These are phyloP conservation scores for Dovyalis caffra DNA, from an alignment of 345 rosid species.

Conservation along the genomic window DNA sequence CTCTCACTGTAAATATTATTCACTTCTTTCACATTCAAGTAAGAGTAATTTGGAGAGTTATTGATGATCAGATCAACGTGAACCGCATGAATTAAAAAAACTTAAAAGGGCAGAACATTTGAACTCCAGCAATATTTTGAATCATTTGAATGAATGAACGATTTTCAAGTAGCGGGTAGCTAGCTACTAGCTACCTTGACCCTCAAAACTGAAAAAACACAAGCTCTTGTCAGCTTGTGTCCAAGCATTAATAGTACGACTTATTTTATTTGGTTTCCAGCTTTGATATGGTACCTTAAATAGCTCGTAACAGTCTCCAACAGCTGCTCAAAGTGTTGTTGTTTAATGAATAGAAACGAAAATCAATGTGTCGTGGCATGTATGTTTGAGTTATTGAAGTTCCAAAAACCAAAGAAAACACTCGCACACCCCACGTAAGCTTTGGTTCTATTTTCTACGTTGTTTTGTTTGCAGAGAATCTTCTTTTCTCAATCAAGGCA, in stretches of 20 bases:
- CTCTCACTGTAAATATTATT: too few species aligned
- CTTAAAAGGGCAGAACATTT: too few species aligned
- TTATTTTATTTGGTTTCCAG: conserved; percentile 5
- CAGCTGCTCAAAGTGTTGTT: neutral
- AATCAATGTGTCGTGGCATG: conserved; percentile 29
- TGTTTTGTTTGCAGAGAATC: conserved; percentile 42
- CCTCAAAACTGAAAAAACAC: neutral
- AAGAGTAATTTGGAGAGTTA: too few species aligned
- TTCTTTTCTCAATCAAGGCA: conserved; percentile 15
- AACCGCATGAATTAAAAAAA: too few species aligned
- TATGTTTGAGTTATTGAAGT: conserved; percentile 19
- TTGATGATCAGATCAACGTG: too few species aligned
- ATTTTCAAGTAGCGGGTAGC: too few species aligned
- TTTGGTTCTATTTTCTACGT: conserved; percentile 34
- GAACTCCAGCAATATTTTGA: too few species aligned
- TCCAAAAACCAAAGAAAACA: conserved; percentile 10
- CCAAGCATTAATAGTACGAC: neutral
- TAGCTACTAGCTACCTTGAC: neutral
- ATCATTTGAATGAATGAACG: too few species aligned
- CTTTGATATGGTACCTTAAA: conserved; percentile 4
- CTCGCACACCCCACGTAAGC: neutral
- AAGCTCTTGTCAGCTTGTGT: neutral
- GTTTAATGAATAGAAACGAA: conserved; percentile 23
- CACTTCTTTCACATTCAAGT: too few species aligned
- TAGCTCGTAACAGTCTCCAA: conserved; percentile 9